Evolutionary conservation across 495 filamentous ascomycete species (phyloP).

Genomic region (Xylaria flabelliformis): DNA sequence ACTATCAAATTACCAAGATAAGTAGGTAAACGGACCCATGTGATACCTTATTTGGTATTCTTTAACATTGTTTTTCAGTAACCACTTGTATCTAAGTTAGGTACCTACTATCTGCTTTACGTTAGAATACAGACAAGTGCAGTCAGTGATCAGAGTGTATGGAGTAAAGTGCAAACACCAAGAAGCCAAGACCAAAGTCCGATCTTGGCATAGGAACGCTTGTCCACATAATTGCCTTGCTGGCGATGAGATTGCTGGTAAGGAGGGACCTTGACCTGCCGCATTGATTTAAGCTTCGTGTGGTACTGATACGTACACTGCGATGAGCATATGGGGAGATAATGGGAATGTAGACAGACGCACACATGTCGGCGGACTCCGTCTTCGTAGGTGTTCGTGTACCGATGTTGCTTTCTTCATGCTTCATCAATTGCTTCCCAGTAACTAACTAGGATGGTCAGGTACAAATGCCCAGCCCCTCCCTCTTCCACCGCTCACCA

Average conservation of each 20-base stretch:
- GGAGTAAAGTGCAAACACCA: constrained; percentile 9
- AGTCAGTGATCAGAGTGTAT: not conserved
- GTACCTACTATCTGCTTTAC: not conserved
- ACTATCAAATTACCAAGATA: constrained; percentile 1
- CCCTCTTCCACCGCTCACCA: not conserved
- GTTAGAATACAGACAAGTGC: not conserved
- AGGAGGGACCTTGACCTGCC: not conserved
- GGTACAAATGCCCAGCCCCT: not conserved
- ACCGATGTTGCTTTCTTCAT: not conserved
- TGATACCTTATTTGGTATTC: not conserved
- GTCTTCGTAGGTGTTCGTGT: not conserved
- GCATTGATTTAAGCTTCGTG: not conserved
- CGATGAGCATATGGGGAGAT: not conserved
- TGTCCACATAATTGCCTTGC: not conserved
- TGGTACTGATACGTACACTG: not conserved
- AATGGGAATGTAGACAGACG: not conserved
- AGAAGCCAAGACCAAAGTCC: constrained; percentile 1
- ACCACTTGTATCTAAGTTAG: not conserved
- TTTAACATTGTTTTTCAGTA: not conserved
- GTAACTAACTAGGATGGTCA: not conserved
- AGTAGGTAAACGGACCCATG: not conserved
- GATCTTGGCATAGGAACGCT: constrained; percentile 9
- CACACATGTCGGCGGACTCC: constrained; percentile 16
- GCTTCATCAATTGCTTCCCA: not conserved
- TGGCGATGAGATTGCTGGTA: not conserved